Evolutionary conservation across 192 early-diverging fungal genomes (phyloP), one percentile per base, ranked within the genome.

Genomic region (Irineochytrium annulatum): DNA sequence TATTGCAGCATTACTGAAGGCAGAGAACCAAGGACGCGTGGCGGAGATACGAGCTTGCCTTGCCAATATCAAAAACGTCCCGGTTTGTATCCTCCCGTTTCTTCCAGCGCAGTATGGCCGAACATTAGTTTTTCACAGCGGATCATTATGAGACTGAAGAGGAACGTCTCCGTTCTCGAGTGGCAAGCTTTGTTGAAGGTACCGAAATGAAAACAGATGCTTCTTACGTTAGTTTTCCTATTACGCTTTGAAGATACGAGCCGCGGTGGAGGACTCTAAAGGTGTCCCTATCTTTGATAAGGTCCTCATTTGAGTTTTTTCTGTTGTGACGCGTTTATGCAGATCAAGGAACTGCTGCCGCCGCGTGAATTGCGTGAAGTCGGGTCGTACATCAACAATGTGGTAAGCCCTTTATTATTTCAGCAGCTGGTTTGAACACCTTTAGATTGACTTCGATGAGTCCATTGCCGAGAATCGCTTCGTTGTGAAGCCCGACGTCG

Each of bases 361-460:
- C 64, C 69, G 2, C 26, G 52, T 3, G 68, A 68, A 3, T 62
- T 88, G 14, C 72, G 73, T 45, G 72, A 74, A 5, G 62, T 88
- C 26, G 82, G 80, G 5, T 39, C 75, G 0, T 66, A 54, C 39
- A 86, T 88, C 27, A 84, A 87, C 51, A 70, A 75, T 34, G 70
- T 79, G 45, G 84, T 86, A 53, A 43, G 75, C 46, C 14, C 32
- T 24, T 16, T 16, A 63, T 0, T 39, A 3, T 44, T 16, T 32
- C 56, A 8, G 3, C 1, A 29, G 8, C 13, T 24, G 44, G 24
- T 55, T 26, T 14, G 2, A 59, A 46, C 43, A 11, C n/a, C 1
- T 31, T 8, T 28, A 88, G 88, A 70, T 90, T 26, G 86, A 90
- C 55, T 91, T 89, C 69, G 81, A 87, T n/a, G 72, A 69, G n/a